A percentile compares a stretch with the other conserved stretches of the same genome.
Conservation (phyloP, 306 rosid genomes). For the Ceratonia siliqua region DNA sequence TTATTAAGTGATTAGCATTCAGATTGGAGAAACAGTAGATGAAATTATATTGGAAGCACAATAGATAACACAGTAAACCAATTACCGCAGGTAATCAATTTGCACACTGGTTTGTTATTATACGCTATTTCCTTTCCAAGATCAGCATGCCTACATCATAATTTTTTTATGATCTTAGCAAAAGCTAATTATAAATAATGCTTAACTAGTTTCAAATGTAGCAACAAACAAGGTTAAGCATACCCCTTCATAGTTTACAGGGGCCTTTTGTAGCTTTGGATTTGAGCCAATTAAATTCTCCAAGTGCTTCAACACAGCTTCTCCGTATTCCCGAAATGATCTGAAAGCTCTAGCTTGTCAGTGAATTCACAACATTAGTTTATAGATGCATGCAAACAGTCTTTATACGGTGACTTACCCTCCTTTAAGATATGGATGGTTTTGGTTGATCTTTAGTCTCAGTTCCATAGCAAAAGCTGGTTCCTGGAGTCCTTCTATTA, state of each 20-base stretch:
- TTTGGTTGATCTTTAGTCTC: constrained; percentile 84
- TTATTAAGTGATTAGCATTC: constrained; percentile 46
- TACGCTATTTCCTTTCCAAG: constrained; percentile 2
- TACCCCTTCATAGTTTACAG: constrained; percentile 90
- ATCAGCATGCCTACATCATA: neutral
- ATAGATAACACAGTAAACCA: constrained; percentile 4
- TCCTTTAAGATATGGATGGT: constrained; percentile 83
- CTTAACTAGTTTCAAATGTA: constrained; percentile 1
- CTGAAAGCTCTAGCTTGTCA: constrained; percentile 50
- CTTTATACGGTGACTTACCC: constrained; percentile 52
- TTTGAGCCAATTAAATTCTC: constrained; percentile 59
- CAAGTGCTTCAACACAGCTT: constrained; percentile 78
- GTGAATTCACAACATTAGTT: constrained; percentile 36
- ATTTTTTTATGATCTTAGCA: neutral
- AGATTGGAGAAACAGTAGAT: constrained; percentile 31
- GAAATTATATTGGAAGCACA: neutral
- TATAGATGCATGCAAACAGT: constrained; percentile 21
- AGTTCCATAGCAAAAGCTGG: constrained; percentile 74
- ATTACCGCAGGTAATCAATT: constrained; percentile 20
- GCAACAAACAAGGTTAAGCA: constrained; percentile 24
- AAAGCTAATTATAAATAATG: constrained; percentile 12
- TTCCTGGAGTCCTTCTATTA: constrained; percentile 78
- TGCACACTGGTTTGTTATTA: neutral
- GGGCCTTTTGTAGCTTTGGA: constrained; percentile 73
- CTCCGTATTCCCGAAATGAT: constrained; percentile 89